Conservation (phyloP, 805 yeast species). For the Pichia nakasei region DNA sequence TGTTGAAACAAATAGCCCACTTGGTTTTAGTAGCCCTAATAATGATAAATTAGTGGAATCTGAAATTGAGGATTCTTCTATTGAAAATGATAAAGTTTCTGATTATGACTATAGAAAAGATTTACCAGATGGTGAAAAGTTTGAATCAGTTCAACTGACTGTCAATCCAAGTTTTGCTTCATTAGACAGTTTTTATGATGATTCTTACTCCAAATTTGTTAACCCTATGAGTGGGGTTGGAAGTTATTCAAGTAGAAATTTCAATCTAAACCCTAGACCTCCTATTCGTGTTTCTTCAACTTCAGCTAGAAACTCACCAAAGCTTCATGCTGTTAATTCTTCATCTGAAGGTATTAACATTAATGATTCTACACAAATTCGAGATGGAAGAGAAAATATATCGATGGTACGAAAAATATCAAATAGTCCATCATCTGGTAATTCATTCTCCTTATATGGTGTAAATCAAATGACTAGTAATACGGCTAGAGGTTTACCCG, state of each 20-base stretch:
- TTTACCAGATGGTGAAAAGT: conserved; percentile 7
- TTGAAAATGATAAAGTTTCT: background rate
- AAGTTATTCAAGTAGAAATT: conserved; percentile 1
- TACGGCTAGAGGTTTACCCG: conserved; percentile 1
- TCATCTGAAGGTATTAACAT: background rate
- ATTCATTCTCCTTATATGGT: background rate
- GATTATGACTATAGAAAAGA: conserved; percentile 19
- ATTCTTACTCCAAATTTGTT: conserved; percentile 12
- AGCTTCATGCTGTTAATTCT: background rate
- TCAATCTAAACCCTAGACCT: background rate
- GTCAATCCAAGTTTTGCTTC: conserved; percentile 72
- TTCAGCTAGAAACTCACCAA: conserved; percentile 2
- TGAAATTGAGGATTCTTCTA: background rate
- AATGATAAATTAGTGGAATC: background rate
- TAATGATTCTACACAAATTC: background rate
- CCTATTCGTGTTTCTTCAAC: background rate
- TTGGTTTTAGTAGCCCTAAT: background rate
- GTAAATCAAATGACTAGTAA: background rate
- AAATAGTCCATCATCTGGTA: background rate
- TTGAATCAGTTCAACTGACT: conserved; percentile 8
- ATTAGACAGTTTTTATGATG: conserved; percentile 53
- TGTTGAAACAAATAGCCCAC: background rate
- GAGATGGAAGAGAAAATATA: background rate
- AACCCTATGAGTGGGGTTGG: background rate
- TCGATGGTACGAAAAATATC: background rate